phyloP scores from a whole-genome alignment of 371 early-diverging fungal species.

The Mucor sp. region DNA sequence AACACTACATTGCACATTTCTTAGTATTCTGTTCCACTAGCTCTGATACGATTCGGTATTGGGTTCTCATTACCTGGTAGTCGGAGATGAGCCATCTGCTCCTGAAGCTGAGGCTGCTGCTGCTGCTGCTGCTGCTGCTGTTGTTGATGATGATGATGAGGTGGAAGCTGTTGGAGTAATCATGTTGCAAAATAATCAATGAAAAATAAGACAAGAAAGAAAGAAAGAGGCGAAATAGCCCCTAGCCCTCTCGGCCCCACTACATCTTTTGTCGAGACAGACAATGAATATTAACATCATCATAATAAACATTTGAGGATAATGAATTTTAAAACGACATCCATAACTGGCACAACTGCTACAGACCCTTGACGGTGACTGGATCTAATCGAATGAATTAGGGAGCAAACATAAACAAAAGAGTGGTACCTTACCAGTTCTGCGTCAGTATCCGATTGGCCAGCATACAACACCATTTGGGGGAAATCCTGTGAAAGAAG shows the following conservation, averaged over 20 bases:
- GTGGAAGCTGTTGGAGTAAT: not conserved
- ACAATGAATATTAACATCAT: not conserved
- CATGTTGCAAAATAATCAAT: not conserved
- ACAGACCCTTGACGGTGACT: not conserved
- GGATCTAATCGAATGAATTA: not conserved
- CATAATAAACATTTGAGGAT: not conserved
- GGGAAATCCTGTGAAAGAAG: not conserved
- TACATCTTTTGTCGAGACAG: not conserved
- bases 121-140: not conserved
- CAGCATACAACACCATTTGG: constrained; percentile 6
- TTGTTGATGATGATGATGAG: constrained; percentile 1
- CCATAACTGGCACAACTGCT: not conserved
- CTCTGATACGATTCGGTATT: not conserved
- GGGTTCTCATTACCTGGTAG: not conserved
- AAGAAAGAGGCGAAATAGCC: not conserved
- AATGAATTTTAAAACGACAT: not conserved
- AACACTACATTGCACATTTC: constrained; percentile 38
- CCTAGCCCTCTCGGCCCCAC: too few relatives aligned
- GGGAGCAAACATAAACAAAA: not conserved
- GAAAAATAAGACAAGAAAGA: not conserved
- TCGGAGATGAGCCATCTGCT: constrained; percentile 3
- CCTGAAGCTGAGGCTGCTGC: not conserved
- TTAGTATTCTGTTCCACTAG: not conserved
- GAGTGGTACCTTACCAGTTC: constrained; percentile 20
- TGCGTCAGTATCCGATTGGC: constrained; percentile 35